Conservation (phyloP, 495 filamentous ascomycete species). For the Penicillium pulvis region DNA sequence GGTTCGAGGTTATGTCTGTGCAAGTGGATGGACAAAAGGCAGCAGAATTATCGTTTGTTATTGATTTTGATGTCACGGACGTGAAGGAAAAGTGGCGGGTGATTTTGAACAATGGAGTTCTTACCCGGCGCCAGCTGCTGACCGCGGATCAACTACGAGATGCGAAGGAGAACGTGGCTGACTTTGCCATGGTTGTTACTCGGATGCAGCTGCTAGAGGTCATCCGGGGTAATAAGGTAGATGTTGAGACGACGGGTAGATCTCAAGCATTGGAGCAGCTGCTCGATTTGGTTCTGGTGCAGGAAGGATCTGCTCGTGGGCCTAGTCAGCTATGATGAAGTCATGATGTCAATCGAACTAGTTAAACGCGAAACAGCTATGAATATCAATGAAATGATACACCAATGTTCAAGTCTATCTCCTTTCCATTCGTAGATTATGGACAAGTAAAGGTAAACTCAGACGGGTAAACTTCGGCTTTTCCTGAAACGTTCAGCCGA, state of each 20-base stretch:
- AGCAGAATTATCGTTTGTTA: conserved; percentile 1
- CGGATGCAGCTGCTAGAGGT: neutral
- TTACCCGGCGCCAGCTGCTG: neutral
- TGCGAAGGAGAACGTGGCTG: neutral
- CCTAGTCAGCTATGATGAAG: conserved; percentile 1
- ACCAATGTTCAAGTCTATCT: no score
- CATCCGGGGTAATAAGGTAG: conserved; percentile 1
- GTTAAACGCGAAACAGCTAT: no score
- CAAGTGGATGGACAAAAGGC: conserved; percentile 15
- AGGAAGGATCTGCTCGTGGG: conserved; percentile 2
- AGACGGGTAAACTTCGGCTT: no score
- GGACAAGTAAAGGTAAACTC: no score
- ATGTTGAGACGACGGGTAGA: neutral
- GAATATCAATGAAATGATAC: no score
- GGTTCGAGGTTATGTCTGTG: conserved; percentile 15
- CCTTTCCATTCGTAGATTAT: no score
- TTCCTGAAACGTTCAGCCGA: no score
- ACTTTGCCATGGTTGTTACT: neutral
- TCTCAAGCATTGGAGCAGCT: neutral
- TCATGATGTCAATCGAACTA: neutral
- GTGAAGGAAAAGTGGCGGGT: conserved; percentile 15
- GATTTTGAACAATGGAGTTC: conserved; percentile 20
- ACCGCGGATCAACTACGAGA: neutral
- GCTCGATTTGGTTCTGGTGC: neutral
- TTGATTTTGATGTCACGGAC: conserved; percentile 19